phyloP scores from a whole-genome alignment of 2,329 filamentous ascomycete genomes.

The Claviceps pazoutovae region DNA sequence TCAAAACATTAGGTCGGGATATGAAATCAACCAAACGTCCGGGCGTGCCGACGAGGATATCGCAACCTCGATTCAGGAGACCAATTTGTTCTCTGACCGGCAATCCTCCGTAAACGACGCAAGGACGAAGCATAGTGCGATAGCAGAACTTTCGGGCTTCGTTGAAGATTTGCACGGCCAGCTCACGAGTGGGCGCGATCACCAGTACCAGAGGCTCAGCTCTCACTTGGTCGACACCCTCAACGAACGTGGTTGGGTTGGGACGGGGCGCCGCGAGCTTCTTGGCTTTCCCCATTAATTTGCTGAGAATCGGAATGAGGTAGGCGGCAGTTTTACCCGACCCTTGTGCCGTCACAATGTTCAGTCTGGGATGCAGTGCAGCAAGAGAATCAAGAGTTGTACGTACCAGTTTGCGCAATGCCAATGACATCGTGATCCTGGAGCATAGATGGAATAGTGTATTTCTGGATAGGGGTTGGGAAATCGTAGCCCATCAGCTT shows the following conservation, averaged over 20 bases:
- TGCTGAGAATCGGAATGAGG: slow-evolving; percentile 74
- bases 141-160: slow-evolving; percentile 90
- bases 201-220: slow-evolving; percentile 84
- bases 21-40: slow-evolving; percentile 81
- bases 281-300: slow-evolving; percentile 90
- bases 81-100: slow-evolving; percentile 54
- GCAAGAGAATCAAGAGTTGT: not conserved
- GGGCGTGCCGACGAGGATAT: slow-evolving; percentile 76
- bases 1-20: slow-evolving; percentile 51
- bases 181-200: slow-evolving; percentile 74
- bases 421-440: slow-evolving; percentile 71
- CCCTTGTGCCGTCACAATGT: slow-evolving; percentile 41
- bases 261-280: slow-evolving; percentile 71
- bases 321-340: slow-evolving; percentile 95
- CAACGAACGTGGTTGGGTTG: slow-evolving; percentile 41
- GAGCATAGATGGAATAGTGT: slow-evolving; percentile 66
- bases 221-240: slow-evolving; percentile 35
- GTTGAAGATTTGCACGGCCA: slow-evolving; percentile 90
- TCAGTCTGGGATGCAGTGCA: not conserved
- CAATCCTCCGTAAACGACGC: slow-evolving; percentile 76
- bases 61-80: slow-evolving; percentile 71
- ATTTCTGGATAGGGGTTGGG: slow-evolving; percentile 81
- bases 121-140: slow-evolving; percentile 84
- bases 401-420: slow-evolving; percentile 80
- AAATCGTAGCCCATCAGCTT: slow-evolving; percentile 52